These are phyloP conservation scores for Periconia sp. DNA, from an alignment of 2,329 filamentous ascomycete genomes.

Conservation along the genomic window DNA sequence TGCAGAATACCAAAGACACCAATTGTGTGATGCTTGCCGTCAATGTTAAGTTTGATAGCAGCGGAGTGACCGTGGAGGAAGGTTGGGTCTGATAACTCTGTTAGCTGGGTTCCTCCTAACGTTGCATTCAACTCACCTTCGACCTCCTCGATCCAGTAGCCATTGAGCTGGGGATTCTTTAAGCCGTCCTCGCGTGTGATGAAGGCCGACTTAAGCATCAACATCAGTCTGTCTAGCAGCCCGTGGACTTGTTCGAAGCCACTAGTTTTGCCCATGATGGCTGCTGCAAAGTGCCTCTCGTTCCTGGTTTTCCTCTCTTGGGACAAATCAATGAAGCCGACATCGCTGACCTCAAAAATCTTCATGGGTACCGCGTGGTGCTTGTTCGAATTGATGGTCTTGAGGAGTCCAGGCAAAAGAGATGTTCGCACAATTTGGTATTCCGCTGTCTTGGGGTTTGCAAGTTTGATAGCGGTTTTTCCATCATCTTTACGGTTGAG, in stretches of 20 bases:
- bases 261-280: constrained; percentile 89
- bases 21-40: constrained; percentile 73
- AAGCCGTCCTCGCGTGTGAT: constrained; percentile 69
- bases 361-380: constrained; percentile 84
- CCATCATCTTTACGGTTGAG: constrained; percentile 89
- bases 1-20: constrained; percentile 94
- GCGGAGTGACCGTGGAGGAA: constrained; percentile 92
- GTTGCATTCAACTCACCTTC: constrained; percentile 57
- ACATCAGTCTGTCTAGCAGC: constrained; percentile 84
- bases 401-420: constrained; percentile 82
- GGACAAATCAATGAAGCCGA: constrained; percentile 83
- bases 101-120: neutral
- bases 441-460: constrained; percentile 90
- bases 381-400: constrained; percentile 93
- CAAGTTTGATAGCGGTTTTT: constrained; percentile 77
- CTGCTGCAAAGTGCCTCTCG: constrained; percentile 93
- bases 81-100: constrained; percentile 64
- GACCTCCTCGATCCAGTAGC: constrained; percentile 94
- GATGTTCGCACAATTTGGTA: constrained; percentile 92
- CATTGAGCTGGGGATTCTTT: constrained; percentile 61
- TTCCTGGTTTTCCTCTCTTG: constrained; percentile 85
- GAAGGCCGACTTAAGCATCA: constrained; percentile 87
- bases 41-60: constrained; percentile 75
- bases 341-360: constrained; percentile 88
- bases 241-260: constrained; percentile 97